phyloP scores from a whole-genome alignment of 805 yeast species.

The Wickerhamiella dianesei region DNA sequence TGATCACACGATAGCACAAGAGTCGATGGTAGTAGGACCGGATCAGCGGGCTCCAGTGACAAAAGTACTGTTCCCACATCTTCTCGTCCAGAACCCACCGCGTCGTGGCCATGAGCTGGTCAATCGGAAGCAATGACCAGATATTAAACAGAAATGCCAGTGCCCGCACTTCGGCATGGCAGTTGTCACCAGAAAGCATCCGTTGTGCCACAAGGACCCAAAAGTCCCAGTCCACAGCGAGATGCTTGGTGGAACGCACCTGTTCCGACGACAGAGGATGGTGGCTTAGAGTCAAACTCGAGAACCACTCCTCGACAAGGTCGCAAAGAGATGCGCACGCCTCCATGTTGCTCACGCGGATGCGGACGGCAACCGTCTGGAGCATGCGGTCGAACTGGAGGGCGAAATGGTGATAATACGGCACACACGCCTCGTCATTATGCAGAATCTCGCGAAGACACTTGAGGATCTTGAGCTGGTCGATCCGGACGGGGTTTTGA shows the following conservation, averaged over 20 bases:
- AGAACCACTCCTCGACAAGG: conserved; percentile 28
- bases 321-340: conserved; percentile 29
- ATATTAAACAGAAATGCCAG: conserved; percentile 55
- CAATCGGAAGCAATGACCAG: conserved; percentile 46
- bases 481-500: conserved; percentile 17
- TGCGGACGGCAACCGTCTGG: conserved; percentile 24
- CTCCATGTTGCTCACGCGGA: conserved; percentile 26
- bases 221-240: conserved; percentile 53
- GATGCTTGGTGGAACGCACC: conserved; percentile 17
- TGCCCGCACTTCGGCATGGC: conserved; percentile 48
- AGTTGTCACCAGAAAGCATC: conserved; percentile 50
- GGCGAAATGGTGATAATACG: conserved; percentile 23
- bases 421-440: conserved; percentile 23
- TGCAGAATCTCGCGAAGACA: conserved; percentile 29
- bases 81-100: conserved; percentile 39
- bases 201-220: conserved; percentile 51
- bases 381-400: conserved; percentile 28
- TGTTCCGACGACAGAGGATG: conserved; percentile 12
- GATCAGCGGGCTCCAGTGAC: conserved; percentile 71
- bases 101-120: conserved; percentile 29
- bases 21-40: conserved; percentile 56
- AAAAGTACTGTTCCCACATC: conserved; percentile 45
- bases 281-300: conserved; percentile 22
- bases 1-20: conserved; percentile 46
- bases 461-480: conserved; percentile 24